Conservation (phyloP, 2,329 filamentous ascomycete genomes). For the Paraconiothyrium sp. region DNA sequence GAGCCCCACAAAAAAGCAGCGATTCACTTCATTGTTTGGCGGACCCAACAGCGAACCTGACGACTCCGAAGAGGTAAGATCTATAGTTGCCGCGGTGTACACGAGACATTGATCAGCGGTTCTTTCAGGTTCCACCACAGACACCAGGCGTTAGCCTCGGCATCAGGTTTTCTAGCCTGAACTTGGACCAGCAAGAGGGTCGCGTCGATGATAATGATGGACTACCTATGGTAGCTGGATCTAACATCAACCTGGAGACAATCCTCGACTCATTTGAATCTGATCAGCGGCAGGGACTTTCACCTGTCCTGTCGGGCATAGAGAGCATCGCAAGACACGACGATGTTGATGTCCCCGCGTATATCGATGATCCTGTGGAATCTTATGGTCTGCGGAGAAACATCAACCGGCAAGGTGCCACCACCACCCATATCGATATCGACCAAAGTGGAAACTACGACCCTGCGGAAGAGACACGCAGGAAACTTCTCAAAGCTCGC, state of each 20-base stretch:
- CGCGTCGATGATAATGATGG: neutral
- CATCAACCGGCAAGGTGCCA: slow-evolving; percentile 12
- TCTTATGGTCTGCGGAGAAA: slow-evolving; percentile 16
- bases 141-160: slow-evolving; percentile 6
- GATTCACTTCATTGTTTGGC: neutral
- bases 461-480: slow-evolving; percentile 9
- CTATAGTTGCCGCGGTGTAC: too few relatives aligned
- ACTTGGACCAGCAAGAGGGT: slow-evolving; percentile 12
- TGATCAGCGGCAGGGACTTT: neutral
- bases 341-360: neutral
- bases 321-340: neutral
- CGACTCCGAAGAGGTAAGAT: neutral
- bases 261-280: neutral
- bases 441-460: slow-evolving; percentile 20
- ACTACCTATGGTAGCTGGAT: neutral
- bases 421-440: slow-evolving; percentile 9
- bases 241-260: neutral
- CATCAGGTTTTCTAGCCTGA: slow-evolving; percentile 15
- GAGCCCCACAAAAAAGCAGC: neutral
- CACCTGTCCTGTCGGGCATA: neutral
- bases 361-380: slow-evolving; percentile 10
- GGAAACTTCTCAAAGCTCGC: neutral
- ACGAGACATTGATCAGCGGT: neutral
- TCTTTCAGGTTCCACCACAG: neutral
- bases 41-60: neutral